Percentiles rank a stretch among this genome's conserved stretches.
Conservation (phyloP, 208 protist species). For the Leishmania gerbilli region DNA sequence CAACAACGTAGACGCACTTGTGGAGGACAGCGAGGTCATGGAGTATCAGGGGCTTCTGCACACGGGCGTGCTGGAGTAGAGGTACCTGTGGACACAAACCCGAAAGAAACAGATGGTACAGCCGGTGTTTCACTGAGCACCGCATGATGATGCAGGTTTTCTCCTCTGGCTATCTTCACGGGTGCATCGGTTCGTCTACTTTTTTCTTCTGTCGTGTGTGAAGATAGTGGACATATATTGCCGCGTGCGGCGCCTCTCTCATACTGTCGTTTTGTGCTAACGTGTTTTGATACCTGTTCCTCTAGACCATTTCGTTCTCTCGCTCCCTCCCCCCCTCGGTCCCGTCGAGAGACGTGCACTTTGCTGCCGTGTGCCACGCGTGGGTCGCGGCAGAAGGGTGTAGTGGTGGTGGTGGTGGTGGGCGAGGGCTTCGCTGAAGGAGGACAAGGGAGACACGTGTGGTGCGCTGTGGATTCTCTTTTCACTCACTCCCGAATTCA, state of each 20-base stretch:
- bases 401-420: too few relatives aligned
- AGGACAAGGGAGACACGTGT: neutral
- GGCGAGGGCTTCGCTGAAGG: neutral
- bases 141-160: neutral
- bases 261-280: neutral
- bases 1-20: constrained; percentile 76
- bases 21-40: constrained; percentile 65
- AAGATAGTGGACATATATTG: neutral
- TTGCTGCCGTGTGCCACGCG: neutral
- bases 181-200: neutral
- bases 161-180: neutral
- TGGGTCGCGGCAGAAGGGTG: neutral
- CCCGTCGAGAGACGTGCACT: neutral
- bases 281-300: neutral
- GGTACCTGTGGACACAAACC: neutral
- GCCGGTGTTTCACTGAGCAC: neutral
- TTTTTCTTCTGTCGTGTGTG: neutral
- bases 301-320: neutral
- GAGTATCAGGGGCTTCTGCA: constrained; percentile 56
- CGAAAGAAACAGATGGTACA: neutral
- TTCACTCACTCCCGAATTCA: neutral
- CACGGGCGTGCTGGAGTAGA: constrained; percentile 73
- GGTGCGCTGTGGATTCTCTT: neutral
- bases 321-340: neutral
- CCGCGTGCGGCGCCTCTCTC: neutral